These are phyloP conservation scores for Quercus agrifolia DNA, from an alignment of 306 rosid species.

Conservation along the genomic window DNA sequence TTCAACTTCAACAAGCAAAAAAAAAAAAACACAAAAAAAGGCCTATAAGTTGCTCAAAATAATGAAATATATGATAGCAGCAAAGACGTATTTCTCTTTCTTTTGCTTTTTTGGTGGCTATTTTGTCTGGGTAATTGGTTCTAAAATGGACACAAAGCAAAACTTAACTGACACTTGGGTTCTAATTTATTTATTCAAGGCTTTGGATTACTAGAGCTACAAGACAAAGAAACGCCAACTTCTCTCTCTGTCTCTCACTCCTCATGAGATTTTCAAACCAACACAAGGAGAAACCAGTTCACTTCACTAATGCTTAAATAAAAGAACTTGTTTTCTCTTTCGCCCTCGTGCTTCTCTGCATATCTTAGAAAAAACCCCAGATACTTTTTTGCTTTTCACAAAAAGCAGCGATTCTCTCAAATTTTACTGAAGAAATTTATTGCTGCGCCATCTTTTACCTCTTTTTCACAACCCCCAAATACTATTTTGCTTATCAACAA, in stretches of 20 bases:
- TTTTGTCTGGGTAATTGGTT: slow-evolving; percentile 15
- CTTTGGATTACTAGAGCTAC: slow-evolving; percentile 15
- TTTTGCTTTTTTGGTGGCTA: slow-evolving; percentile 1
- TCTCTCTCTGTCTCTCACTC: slow-evolving; percentile 16
- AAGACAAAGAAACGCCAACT: slow-evolving; percentile 25
- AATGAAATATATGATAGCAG: not conserved
- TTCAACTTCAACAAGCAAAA: not conserved
- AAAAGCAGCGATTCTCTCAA: too few species aligned
- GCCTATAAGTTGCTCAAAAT: not conserved
- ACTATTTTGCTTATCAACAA: too few species aligned
- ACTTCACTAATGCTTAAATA: slow-evolving; percentile 16
- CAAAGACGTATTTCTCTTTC: not conserved
- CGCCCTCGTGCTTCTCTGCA: slow-evolving; percentile 10
- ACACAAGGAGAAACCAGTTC: slow-evolving; percentile 19
- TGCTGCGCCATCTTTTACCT: too few species aligned
- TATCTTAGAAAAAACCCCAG: not conserved
- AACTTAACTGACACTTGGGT: slow-evolving; percentile 5
- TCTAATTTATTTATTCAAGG: slow-evolving; percentile 6
- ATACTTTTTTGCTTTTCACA: not conserved
- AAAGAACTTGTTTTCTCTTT: slow-evolving; percentile 10
- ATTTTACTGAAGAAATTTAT: too few species aligned
- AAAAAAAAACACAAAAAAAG: not conserved
- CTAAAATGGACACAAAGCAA: slow-evolving; percentile 10
- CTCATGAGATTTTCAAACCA: slow-evolving; percentile 8
- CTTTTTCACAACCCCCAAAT: too few species aligned